phyloP scores from a whole-genome alignment of 129 eudicot genomes.

The Centella asiatica region DNA sequence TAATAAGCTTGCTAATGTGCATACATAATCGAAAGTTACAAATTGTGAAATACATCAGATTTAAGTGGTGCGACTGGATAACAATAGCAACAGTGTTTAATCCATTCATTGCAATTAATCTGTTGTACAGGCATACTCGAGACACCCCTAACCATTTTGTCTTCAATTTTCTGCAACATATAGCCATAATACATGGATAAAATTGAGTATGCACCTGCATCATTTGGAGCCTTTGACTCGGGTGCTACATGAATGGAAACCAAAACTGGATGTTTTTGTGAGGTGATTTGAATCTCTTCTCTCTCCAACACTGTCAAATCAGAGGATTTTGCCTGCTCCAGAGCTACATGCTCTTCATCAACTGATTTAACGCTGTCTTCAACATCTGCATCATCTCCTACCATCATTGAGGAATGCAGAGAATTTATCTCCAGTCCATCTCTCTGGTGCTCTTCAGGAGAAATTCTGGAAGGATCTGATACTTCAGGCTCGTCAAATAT shows the following conservation, averaged over 20 bases:
- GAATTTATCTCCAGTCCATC: conserved; percentile 14
- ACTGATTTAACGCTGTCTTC: conserved; percentile 2
- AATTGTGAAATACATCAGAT: not conserved
- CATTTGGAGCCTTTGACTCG: conserved; percentile 38
- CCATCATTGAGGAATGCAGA: conserved; percentile 3
- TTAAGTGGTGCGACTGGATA: not conserved
- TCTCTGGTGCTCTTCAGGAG: conserved; percentile 17
- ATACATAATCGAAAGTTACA: not conserved
- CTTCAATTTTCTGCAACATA: not conserved
- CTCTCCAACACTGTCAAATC: conserved; percentile 27
- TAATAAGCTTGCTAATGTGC: not conserved
- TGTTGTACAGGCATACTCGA: not conserved
- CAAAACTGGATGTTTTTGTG: conserved; percentile 21
- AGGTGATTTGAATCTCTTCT: conserved; percentile 21
- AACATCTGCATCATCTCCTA: conserved; percentile 19
- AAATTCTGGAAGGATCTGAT: conserved; percentile 11
- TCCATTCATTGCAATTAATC: not conserved
- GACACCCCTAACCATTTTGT: not conserved
- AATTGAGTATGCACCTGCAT: conserved; percentile 21
- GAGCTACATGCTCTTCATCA: conserved; percentile 16
- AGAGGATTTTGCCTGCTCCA: conserved; percentile 16
- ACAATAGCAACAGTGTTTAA: not conserved
- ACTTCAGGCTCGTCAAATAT: conserved; percentile 31
- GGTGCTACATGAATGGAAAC: conserved; percentile 39
- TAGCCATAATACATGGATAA: not conserved